Evolutionary conservation across 1,284 basidiomycete species (phyloP).

Genomic region (Grifola frondosa): DNA sequence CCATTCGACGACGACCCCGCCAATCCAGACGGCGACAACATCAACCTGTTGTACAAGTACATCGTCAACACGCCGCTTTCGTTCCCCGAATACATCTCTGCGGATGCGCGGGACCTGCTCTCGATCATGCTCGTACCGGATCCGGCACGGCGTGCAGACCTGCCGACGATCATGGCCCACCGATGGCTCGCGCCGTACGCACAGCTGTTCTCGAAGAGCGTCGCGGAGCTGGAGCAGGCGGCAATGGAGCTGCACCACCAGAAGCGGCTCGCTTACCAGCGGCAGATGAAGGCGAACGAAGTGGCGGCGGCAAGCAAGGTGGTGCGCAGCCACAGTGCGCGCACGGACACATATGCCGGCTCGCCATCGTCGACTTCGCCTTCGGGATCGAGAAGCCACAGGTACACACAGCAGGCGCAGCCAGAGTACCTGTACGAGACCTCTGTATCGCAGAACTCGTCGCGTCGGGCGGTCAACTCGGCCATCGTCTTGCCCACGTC

Average conservation of each 20-base stretch:
- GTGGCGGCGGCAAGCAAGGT: slow-evolving; percentile 37
- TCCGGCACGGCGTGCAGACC: slow-evolving; percentile 70
- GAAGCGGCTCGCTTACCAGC: slow-evolving; percentile 80
- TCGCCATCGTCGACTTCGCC: slow-evolving; percentile 26
- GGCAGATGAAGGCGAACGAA: slow-evolving; percentile 58
- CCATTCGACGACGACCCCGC: slow-evolving; percentile 99
- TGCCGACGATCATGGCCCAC: slow-evolving; percentile 79
- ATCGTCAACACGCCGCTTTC: slow-evolving; percentile 95
- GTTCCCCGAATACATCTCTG: slow-evolving; percentile 91
- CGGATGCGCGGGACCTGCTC: slow-evolving; percentile 72
- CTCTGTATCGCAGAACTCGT: slow-evolving; percentile 35
- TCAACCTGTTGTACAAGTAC: slow-evolving; percentile 99
- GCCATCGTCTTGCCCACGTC: slow-evolving; percentile 45
- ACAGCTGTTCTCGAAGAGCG: slow-evolving; percentile 64
- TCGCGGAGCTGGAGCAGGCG: slow-evolving; percentile 77
- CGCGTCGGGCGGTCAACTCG: slow-evolving; percentile 43
- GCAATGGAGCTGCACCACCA: slow-evolving; percentile 85
- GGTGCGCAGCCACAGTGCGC: slow-evolving; percentile 44
- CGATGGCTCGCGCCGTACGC: slow-evolving; percentile 77
- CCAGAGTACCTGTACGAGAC: slow-evolving; percentile 56
- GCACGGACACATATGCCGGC: slow-evolving; percentile 40
- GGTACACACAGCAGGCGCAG: slow-evolving; percentile 32
- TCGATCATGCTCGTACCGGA: slow-evolving; percentile 88
- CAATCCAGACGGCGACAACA: slow-evolving; percentile 99
- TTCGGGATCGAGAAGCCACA: slow-evolving; percentile 35